Evolutionary conservation across 202 grass and related monocot genomes (phyloP), one percentile per base, ranked within the genome.

Genomic region (Musa balbisiana): DNA sequence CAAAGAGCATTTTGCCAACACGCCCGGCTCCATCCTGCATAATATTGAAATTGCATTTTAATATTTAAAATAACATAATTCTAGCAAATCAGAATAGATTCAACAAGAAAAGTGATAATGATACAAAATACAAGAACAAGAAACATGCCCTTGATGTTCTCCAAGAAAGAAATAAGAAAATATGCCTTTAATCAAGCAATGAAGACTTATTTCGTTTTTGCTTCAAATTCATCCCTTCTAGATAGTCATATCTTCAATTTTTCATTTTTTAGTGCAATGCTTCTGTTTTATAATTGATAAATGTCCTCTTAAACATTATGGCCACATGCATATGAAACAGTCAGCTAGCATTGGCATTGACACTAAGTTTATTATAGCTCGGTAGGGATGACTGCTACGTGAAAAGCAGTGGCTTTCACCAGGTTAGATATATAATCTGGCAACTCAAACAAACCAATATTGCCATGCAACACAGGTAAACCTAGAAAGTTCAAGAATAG

Each of bases 1-100:
- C 88, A 92, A 94, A 99, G 81, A 99, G 82, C 95, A 99, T 99
- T 90, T 99, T 99, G 16, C 95, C 95, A 19, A 99, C 33, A 43
- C 33, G 33, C 6, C 95, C 95, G 76, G 95, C 95, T 73, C 95
- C 95, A 50, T 99, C 95, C 95, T 99, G 83, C 24, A 81, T 43
- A 80, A 81, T 77, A 26, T 65, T 51, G 10, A 52, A 63, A n/a
- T 26, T 8, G 16, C 1, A 14, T 4, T 52, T 24, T 51, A 51
- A 53, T 23, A 3, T 2, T 3, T 20, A 70, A 51, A 70, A 49
- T 51, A 20, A 51, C 20, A 6, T 16, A 70, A 9, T 70, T 70
- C 23, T n/a, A 9, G 2, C 23, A 26, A 65, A 27, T 43, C 17
- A 62, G 3, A 25, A 12, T 65, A 27, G 63, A 65, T 26, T 65